These are phyloP conservation scores for Hsuehochloa calcarea DNA, from an alignment of 176 grass and related monocot species.

Conservation along the genomic window DNA sequence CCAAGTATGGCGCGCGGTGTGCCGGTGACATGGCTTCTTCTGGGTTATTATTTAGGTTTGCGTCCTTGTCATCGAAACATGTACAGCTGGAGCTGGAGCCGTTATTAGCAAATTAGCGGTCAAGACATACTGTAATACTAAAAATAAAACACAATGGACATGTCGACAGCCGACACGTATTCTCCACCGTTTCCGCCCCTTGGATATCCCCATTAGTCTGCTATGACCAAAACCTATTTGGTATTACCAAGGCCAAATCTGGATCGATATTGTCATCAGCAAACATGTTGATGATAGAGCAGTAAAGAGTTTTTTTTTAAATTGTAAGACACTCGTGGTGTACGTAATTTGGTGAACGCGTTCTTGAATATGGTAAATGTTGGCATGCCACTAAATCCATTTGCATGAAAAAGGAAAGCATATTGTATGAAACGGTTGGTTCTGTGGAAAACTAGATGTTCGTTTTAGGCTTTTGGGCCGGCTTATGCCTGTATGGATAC, in stretches of 20 bases:
- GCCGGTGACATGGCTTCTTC: background rate
- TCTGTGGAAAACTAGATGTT: no score
- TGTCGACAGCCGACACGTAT: no score
- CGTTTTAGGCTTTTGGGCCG: no score
- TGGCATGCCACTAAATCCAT: background rate
- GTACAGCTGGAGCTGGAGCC: no score
- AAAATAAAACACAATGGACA: no score
- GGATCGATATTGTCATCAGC: no score
- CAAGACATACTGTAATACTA: no score
- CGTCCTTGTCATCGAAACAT: background rate
- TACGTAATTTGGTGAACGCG: background rate
- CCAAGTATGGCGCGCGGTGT: background rate
- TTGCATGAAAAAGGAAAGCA: background rate
- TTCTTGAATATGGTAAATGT: background rate
- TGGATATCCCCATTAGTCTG: slow-evolving; percentile 65
- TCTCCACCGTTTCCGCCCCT: background rate
- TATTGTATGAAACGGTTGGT: background rate
- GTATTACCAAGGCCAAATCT: background rate
- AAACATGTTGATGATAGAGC: no score
- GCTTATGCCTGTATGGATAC: no score
- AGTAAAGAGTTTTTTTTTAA: no score
- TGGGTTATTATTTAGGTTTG: background rate
- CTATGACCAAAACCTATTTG: background rate
- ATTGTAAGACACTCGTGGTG: background rate
- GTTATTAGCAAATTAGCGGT: no score